A percentile compares a stretch with the other conserved stretches of the same genome.
Evolutionary conservation across 2,329 filamentous ascomycete genomes (phyloP).

Genomic region (Blastomyces emzantsi): DNA sequence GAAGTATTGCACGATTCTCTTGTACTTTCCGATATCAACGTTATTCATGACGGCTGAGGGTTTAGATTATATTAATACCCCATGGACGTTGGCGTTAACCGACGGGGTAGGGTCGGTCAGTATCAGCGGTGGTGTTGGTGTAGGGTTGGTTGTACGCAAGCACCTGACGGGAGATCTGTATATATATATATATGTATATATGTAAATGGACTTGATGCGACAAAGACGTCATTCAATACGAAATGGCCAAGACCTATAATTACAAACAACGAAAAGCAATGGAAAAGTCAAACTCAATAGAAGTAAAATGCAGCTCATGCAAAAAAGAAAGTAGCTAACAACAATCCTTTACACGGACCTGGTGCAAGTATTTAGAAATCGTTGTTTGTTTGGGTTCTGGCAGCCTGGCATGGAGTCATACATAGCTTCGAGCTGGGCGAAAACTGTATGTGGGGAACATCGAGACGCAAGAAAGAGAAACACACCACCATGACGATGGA

Average conservation of each 20-base stretch:
- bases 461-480: background rate
- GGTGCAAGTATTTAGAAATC: background rate
- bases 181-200: background rate
- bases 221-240: background rate
- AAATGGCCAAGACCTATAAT: background rate
- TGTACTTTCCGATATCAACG: constrained; percentile 66
- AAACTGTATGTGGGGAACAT: no score
- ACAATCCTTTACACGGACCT: background rate
- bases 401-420: no score
- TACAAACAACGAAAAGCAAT: background rate
- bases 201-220: background rate
- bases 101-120: background rate
- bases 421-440: no score
- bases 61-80: constrained; percentile 2
- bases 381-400: background rate
- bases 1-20: constrained; percentile 79
- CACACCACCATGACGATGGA: background rate
- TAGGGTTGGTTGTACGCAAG: background rate
- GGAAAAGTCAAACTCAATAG: background rate
- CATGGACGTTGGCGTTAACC: constrained; percentile 3
- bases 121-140: background rate
- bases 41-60: constrained; percentile 45
- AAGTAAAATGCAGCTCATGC: background rate
- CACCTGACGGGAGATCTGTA: background rate
- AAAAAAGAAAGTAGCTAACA: background rate